Conservation (phyloP, 495 filamentous ascomycete genomes). For the Opeltia flavorubescens region DNA sequence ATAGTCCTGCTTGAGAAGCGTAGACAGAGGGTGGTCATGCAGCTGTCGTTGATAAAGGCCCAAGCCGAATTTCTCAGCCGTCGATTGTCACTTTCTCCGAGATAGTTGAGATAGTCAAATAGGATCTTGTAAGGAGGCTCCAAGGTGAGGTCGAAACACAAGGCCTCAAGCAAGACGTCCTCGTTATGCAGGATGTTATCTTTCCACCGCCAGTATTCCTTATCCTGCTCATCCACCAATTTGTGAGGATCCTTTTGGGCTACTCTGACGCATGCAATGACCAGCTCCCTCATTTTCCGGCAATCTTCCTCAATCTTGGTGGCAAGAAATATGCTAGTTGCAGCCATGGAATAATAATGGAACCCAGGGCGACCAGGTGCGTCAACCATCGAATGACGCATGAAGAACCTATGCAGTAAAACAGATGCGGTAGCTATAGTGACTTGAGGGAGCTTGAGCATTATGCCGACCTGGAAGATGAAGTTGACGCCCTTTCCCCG, state of each 20-base stretch:
- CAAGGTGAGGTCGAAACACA: slow-evolving; percentile 88
- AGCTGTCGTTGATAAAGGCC: slow-evolving; percentile 84
- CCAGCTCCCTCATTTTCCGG: slow-evolving; percentile 82
- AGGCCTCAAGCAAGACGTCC: slow-evolving; percentile 74
- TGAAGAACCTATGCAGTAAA: slow-evolving; percentile 90
- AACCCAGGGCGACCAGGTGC: slow-evolving; percentile 45
- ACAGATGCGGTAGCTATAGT: slow-evolving; percentile 85
- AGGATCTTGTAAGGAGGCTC: slow-evolving; percentile 72
- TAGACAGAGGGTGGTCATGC: slow-evolving; percentile 72
- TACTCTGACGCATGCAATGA: slow-evolving; percentile 82
- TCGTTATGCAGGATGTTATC: slow-evolving; percentile 85
- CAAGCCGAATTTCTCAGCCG: slow-evolving; percentile 69
- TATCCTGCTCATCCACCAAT: slow-evolving; percentile 82
- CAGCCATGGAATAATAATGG: slow-evolving; percentile 83
- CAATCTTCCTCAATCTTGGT: slow-evolving; percentile 95
- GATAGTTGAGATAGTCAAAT: slow-evolving; percentile 57
- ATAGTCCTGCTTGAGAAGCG: slow-evolving; percentile 64
- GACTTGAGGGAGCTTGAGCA: slow-evolving; percentile 81
- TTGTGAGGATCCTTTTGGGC: slow-evolving; percentile 85
- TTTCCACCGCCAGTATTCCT: slow-evolving; percentile 94
- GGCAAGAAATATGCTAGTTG: slow-evolving; percentile 79
- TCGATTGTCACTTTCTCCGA: slow-evolving; percentile 59
- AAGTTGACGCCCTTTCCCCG: slow-evolving; percentile 91
- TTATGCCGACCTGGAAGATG: slow-evolving; percentile 83
- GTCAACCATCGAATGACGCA: slow-evolving; percentile 67